These are phyloP conservation scores for Pyrenula aspistea DNA, from an alignment of 495 filamentous ascomycete genomes.

Conservation along the genomic window DNA sequence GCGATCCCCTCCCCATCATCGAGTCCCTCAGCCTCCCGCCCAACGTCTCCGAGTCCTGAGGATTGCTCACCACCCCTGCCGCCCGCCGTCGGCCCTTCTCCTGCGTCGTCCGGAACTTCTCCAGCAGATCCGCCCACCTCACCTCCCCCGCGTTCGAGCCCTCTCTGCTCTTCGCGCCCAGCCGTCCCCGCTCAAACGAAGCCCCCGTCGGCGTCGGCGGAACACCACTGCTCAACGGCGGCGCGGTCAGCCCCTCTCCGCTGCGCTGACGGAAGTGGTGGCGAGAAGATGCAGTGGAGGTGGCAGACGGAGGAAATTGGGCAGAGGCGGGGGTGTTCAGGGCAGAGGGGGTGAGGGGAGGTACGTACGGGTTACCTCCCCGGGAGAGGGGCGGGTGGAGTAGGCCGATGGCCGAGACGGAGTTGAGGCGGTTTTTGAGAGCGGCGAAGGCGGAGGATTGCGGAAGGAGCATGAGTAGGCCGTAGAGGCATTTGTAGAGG, in stretches of 20 bases:
- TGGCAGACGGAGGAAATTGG: slow-evolving; percentile 1
- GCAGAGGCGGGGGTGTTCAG: neutral
- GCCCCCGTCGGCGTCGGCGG: slow-evolving; percentile 12
- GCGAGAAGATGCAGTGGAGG: slow-evolving; percentile 13
- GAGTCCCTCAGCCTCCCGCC: neutral
- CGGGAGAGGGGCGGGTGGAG: slow-evolving; percentile 46
- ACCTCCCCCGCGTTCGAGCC: slow-evolving; percentile 51
- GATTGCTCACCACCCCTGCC: slow-evolving; percentile 1
- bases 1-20: slow-evolving; percentile 12
- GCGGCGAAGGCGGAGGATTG: slow-evolving; percentile 96
- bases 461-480: slow-evolving; percentile 92
- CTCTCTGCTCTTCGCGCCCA: slow-evolving; percentile 18
- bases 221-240: slow-evolving; percentile 12
- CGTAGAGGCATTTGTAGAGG: slow-evolving; percentile 97
- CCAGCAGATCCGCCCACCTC: slow-evolving; percentile 88
- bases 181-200: slow-evolving; percentile 6
- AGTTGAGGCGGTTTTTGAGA: slow-evolving; percentile 92
- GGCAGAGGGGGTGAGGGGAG: neutral
- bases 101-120: slow-evolving; percentile 86
- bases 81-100: slow-evolving; percentile 52
- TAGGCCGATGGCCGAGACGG: slow-evolving; percentile 92
- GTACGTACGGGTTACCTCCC: neutral
- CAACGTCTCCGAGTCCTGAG: neutral
- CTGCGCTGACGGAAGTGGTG: neutral
- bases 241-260: slow-evolving; percentile 8